phyloP scores from a whole-genome alignment of 2,329 filamentous ascomycete genomes.

The Lojkania enalia region DNA sequence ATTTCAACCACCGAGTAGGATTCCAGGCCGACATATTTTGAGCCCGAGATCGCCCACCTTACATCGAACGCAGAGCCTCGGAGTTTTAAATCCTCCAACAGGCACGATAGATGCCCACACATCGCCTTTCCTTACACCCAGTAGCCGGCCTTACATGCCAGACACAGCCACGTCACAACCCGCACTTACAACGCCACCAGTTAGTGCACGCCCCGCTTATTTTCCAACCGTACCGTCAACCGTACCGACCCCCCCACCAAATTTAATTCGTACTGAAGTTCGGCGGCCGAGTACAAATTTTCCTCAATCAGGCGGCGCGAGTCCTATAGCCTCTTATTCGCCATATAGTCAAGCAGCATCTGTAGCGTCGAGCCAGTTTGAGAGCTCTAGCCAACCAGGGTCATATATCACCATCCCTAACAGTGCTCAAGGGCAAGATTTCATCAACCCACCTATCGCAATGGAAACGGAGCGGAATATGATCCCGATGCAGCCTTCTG shows the following conservation, averaged over 20 bases:
- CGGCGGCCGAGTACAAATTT: slow-evolving; percentile 42
- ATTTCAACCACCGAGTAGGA: slow-evolving; percentile 28
- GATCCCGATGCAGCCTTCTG: slow-evolving; percentile 51
- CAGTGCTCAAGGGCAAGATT: slow-evolving; percentile 26
- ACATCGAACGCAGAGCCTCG: slow-evolving; percentile 56
- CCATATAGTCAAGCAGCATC: slow-evolving; percentile 41
- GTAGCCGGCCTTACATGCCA: slow-evolving; percentile 47
- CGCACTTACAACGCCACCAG: slow-evolving; percentile 52
- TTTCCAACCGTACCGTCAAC: slow-evolving; percentile 32
- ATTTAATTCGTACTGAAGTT: slow-evolving; percentile 27
- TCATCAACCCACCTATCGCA: slow-evolving; percentile 37
- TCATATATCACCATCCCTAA: slow-evolving; percentile 22
- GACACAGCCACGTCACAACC: slow-evolving; percentile 52
- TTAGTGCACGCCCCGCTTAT: slow-evolving; percentile 42
- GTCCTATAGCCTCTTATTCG: slow-evolving; percentile 52
- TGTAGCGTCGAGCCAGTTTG: slow-evolving; percentile 38
- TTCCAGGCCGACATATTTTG: slow-evolving; percentile 54
- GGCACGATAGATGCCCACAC: slow-evolving; percentile 55
- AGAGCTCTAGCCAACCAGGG: slow-evolving; percentile 36
- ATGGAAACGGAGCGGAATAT: slow-evolving; percentile 44
- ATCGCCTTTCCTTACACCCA: slow-evolving; percentile 52
- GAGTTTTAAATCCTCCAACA: slow-evolving; percentile 47
- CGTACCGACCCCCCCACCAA: slow-evolving; percentile 38
- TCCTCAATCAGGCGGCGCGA: slow-evolving; percentile 48
- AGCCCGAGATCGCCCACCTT: slow-evolving; percentile 61